Conservation (phyloP, 2,329 filamentous ascomycete genomes). For the Botrytis medusae region DNA sequence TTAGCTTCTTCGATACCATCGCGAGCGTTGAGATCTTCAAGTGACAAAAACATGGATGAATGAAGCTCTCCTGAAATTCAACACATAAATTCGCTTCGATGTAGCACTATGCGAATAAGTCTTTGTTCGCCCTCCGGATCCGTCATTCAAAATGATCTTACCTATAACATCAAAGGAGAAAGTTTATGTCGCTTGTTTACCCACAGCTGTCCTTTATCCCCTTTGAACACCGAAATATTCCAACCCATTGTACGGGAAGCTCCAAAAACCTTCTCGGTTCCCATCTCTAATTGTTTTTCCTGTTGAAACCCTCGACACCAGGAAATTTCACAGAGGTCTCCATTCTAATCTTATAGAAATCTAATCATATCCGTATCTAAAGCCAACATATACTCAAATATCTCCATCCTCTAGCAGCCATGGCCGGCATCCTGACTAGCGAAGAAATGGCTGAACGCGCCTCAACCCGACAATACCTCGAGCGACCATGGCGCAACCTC, state of each 20-base stretch:
- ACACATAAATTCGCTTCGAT: neutral
- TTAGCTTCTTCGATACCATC: too few species aligned
- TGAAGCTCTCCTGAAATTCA: neutral
- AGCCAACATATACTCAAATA: neutral
- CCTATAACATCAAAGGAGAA: neutral
- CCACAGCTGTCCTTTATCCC: neutral
- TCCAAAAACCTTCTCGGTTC: neutral
- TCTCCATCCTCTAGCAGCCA: neutral
- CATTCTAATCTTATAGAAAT: neutral
- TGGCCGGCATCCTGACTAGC: neutral
- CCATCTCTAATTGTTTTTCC: neutral
- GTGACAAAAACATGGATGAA: neutral
- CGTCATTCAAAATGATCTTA: slow-evolving; percentile 2
- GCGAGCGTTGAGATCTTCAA: neutral
- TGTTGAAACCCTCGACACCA: neutral
- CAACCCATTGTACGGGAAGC: slow-evolving; percentile 1
- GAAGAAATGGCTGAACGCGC: too few species aligned
- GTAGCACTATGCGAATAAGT: neutral
- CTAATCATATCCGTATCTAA: neutral
- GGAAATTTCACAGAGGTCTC: neutral
- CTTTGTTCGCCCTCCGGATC: slow-evolving; percentile 13
- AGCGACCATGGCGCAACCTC: slow-evolving; percentile 7
- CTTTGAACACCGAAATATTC: slow-evolving; percentile 8
- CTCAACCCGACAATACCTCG: neutral
- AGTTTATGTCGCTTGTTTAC: neutral